Evolutionary conservation across 345 rosid genomes (phyloP), one percentile per base, ranked within the genome.

Genomic region (Arabidopsis arenosa): DNA sequence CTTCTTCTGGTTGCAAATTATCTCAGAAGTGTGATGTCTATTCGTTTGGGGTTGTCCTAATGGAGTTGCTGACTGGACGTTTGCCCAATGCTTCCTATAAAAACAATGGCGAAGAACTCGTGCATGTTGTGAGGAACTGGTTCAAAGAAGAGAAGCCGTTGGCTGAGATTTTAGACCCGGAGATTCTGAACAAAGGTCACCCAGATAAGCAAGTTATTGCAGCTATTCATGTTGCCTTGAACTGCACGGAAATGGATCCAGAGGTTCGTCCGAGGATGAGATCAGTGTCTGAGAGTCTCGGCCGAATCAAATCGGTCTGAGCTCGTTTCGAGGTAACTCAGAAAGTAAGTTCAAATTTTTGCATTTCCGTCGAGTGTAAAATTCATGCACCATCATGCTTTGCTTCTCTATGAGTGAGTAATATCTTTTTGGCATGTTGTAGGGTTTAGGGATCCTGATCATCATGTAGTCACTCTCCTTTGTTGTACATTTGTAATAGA

Each of bases 261-360:
- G 97, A 95, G 80, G 9, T 89, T 73, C 97, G 99, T 26, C 99
- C 99, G 0, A 79, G 85, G 86, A 95, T 92, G 97, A 92, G 85
- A 87, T 79, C 66, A 0, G 96, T 95, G 71, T 90, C 88, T 2
- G 97, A 95, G 68, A 81, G 72, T 80, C 96, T 95, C 0, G 90
- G 92, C 76, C 88, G 96, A 41, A 83, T 90, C 72, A 88, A 85
- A 76, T 63, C 35, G 36, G 73, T 74, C 9, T 86, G 80, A 89
- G 28, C 5, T 33, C 5, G 28, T 59, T 23, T 71, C 8, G 2
- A 17, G 5, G 9, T 32, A 63, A 56, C 28, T 73, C 5, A 35
- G 18, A 9, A 21, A 32, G 54, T 39, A 43, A 41, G 61, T 67
- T 21, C 23, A 47, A 44, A 39, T 17, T 49, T 47, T 15, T 15